Base-by-base conservation (phyloP, 331 rosid species). In the Pyracantha coccinea region DNA sequence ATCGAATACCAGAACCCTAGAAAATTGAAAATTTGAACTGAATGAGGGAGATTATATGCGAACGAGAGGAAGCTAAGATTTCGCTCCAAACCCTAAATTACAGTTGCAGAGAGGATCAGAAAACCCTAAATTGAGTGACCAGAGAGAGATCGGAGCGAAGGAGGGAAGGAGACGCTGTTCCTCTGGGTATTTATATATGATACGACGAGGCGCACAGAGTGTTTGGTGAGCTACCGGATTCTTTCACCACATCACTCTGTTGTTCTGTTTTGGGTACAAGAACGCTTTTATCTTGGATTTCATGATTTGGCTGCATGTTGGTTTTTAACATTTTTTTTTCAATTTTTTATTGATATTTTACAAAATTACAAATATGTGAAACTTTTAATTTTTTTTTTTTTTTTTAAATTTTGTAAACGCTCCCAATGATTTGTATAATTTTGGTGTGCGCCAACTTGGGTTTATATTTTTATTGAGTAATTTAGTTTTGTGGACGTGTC, bases 1-100 rank as follows among this genome's bases (percentile, higher is more conserved):
- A 28, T 12, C 4, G 25, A 66, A 69, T 5, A 20, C 64, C 32
- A 41, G 68, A 41, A 63, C 81, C 77, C 29, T 77, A 77, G 80
- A 82, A 71, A 57, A 27, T 41, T 44, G 44, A 65, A 5, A 67
- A 75, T 10, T 41, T 41, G 29, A 28, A 3, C 5, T 29, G 6
- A 29, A 5, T 29, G 32, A 5, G 4, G 53, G 13, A 32, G 28
- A 10, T 54, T 41, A 25, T 19, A 16, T 20, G 17, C 20, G 66
- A 64, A 53, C 33, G 47, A 55, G 62, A 69, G 5, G 24, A 5
- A 54, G 44, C 45, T 25, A 68, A 69, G 74, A 68, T 58, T 14
- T 16, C 59, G 66, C 58, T 44, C 20, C 33, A 52, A 35, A 35
- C 53, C 63, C 54, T 21, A 33, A 54, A 66, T 32, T 32, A 2